phyloP scores from a whole-genome alignment of 2,329 filamentous ascomycete species.

The Penicillium sp. region DNA sequence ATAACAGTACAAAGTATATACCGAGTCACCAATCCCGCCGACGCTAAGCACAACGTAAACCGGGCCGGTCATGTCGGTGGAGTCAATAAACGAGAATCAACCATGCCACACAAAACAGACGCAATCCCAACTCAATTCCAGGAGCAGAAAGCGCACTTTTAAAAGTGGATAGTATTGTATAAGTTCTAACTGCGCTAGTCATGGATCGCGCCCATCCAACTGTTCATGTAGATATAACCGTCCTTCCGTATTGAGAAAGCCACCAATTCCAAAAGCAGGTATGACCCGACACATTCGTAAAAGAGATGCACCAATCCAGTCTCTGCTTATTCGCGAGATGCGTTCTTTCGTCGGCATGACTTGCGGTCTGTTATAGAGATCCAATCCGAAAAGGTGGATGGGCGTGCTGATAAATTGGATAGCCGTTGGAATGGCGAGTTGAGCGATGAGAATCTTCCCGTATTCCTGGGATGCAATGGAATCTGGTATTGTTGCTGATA shows the following conservation, averaged over 20 bases:
- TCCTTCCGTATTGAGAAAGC: slow-evolving; percentile 64
- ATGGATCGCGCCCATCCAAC: slow-evolving; percentile 18
- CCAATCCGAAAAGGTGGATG: slow-evolving; percentile 73
- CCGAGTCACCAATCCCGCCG: background rate
- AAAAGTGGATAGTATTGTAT: too few relatives aligned
- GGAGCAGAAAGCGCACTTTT: too few relatives aligned
- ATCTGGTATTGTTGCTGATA: slow-evolving; percentile 52
- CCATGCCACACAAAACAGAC: too few relatives aligned
- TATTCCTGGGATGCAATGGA: slow-evolving; percentile 75
- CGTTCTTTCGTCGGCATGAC: slow-evolving; percentile 50
- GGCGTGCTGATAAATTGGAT: slow-evolving; percentile 76
- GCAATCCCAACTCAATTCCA: too few relatives aligned
- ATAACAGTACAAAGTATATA: background rate
- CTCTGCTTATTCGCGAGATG: slow-evolving; percentile 57
- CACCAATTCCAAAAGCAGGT: slow-evolving; percentile 80
- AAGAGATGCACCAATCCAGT: slow-evolving; percentile 67
- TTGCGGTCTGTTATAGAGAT: slow-evolving; percentile 67
- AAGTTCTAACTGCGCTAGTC: too few relatives aligned
- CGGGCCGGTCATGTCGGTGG: slow-evolving; percentile 3
- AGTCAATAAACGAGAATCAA: slow-evolving; percentile 11
- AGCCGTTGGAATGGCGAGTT: slow-evolving; percentile 70
- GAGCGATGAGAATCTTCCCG: slow-evolving; percentile 76
- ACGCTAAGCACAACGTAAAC: background rate
- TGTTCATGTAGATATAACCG: slow-evolving; percentile 29
- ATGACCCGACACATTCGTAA: slow-evolving; percentile 77